Evolutionary conservation across 768 basidiomycete genomes (phyloP).

Genomic region (Megacollybia marginata): DNA sequence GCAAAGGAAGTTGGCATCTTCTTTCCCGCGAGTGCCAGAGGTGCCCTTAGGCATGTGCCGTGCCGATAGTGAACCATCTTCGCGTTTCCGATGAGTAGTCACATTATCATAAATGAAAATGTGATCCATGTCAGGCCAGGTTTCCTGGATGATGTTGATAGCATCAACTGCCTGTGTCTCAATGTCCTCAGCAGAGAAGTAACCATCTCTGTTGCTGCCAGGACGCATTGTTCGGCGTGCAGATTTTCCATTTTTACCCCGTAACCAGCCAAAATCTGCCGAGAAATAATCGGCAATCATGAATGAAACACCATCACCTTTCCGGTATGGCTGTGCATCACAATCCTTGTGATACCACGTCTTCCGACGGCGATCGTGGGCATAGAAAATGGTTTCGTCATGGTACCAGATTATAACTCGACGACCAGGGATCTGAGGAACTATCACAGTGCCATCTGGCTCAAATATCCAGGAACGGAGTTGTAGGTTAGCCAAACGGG

Average conservation of each 20-base stretch:
- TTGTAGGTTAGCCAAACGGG: slow-evolving; percentile 1
- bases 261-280: slow-evolving; percentile 13
- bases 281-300: slow-evolving; percentile 23
- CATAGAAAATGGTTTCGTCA: slow-evolving; percentile 5
- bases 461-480: not conserved
- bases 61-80: not conserved
- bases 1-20: not conserved
- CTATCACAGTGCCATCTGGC: slow-evolving; percentile 1
- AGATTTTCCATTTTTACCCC: slow-evolving; percentile 1
- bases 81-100: not conserved
- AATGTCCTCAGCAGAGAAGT: slow-evolving; percentile 3
- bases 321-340: slow-evolving; percentile 11
- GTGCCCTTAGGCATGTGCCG: not conserved
- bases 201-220: slow-evolving; percentile 3
- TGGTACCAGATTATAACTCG: slow-evolving; percentile 12
- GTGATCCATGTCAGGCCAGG: not conserved
- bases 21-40: not conserved
- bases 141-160: not conserved
- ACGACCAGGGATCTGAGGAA: not conserved
- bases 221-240: slow-evolving; percentile 5
- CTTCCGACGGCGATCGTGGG: slow-evolving; percentile 10
- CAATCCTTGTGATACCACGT: slow-evolving; percentile 11
- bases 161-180: not conserved
- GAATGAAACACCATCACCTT: slow-evolving; percentile 18
- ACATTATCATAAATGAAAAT: not conserved